Evolutionary conservation across 169 alveolate species (phyloP).

Genomic region (Perkinsus marinus): DNA sequence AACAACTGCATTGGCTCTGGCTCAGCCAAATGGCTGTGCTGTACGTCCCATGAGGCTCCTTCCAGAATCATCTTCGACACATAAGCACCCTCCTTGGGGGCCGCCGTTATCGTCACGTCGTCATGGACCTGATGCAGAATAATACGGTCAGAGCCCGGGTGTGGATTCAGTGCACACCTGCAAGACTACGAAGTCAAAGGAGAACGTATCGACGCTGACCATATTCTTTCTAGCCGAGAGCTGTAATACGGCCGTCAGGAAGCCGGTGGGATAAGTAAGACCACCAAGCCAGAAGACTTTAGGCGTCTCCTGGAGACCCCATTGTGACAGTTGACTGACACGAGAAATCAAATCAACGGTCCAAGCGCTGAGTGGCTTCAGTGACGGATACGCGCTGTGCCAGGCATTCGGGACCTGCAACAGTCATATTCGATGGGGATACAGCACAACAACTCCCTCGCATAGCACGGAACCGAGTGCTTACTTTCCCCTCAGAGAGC

Average conservation of each 20-base stretch:
- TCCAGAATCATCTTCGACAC: conserved; percentile 67
- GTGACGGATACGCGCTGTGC: conserved; percentile 66
- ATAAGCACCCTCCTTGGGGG: conserved; percentile 78
- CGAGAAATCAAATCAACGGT: conserved; percentile 65
- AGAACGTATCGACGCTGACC: conserved; percentile 65
- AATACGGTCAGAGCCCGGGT: neutral
- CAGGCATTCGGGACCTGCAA: conserved; percentile 69
- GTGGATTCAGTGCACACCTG: conserved; percentile 3
- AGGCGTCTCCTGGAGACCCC: conserved; percentile 66
- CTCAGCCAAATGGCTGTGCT: conserved; percentile 58
- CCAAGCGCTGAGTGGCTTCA: conserved; percentile 79
- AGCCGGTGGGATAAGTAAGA: conserved; percentile 78
- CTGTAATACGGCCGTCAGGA: conserved; percentile 78
- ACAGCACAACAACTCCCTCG: neutral
- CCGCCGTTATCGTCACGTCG: conserved; percentile 48
- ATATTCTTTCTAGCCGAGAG: conserved; percentile 58
- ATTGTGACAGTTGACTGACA: conserved; percentile 57
- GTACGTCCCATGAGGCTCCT: conserved; percentile 86
- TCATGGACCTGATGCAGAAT: conserved; percentile 3
- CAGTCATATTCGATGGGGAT: too few relatives aligned
- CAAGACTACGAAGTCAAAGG: conserved; percentile 47
- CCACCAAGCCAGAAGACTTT: conserved; percentile 79
- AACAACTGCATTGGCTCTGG: conserved; percentile 74
- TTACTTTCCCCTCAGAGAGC: conserved; percentile 42
- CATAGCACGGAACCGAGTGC: neutral